These are phyloP conservation scores for Psilocybe subaeruginosa DNA, from an alignment of 768 basidiomycete genomes.

Conservation along the genomic window DNA sequence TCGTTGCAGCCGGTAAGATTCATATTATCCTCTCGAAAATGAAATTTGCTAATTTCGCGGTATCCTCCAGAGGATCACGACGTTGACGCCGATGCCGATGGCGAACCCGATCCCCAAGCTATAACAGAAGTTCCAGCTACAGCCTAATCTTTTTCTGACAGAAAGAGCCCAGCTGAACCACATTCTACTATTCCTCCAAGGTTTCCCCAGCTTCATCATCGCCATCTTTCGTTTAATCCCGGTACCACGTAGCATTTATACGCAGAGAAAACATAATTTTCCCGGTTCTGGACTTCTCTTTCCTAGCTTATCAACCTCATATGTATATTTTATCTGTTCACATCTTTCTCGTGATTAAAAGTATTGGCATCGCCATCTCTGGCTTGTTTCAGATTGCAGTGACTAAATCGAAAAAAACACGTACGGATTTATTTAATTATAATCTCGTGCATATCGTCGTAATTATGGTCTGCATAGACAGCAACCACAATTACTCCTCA, in stretches of 20 bases:
- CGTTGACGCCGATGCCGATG: slow-evolving; percentile 20
- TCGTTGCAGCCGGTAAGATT: not conserved
- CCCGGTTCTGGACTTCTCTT: no score
- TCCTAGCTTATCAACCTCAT: no score
- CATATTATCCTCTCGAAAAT: not conserved
- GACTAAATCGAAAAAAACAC: no score
- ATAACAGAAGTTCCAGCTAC: not conserved
- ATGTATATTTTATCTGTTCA: no score
- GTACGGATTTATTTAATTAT: no score
- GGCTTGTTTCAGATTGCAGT: no score
- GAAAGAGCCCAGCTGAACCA: not conserved
- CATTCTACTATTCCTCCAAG: not conserved
- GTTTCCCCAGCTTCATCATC: not conserved
- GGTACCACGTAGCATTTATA: not conserved
- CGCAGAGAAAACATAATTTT: not conserved
- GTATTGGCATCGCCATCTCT: no score
- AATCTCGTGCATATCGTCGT: no score
- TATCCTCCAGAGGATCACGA: slow-evolving; percentile 11
- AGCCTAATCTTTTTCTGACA: not conserved
- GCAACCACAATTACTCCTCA: no score
- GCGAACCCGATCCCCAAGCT: slow-evolving; percentile 17
- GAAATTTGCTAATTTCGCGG: not conserved
- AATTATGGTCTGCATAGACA: no score
- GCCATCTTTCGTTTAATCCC: not conserved
- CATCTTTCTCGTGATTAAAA: no score